Base-by-base conservation (phyloP, 1,139 yeast genomes). In the Wickerhamiella pararugosa region DNA sequence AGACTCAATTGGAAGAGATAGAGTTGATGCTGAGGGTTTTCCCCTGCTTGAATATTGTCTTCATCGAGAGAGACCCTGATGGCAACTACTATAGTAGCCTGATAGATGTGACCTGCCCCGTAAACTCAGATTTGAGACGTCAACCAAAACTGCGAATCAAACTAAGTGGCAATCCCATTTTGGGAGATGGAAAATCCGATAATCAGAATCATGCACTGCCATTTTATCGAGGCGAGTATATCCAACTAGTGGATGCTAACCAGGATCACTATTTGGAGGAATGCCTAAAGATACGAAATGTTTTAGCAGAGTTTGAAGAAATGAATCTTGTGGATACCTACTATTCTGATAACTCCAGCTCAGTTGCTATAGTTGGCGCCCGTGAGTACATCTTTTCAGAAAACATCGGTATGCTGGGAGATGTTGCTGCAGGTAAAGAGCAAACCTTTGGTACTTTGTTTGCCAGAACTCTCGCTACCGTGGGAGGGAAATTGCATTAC, bases 401-500 rank as follows among this genome's bases (percentile, higher is more conserved):
- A 56, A 79, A 79, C 51, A 73, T 79, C 44, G 95, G 95, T 5
- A 77, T 83, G 3, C 62, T 84, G 25, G 95, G 95, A 1, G 95
- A 84, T 59, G 78, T 84, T 44, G 94, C 95, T 1, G 95, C 95
- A 1, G 93, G 94, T 0, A 84, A 84, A 54, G 95, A 84, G 54
- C 94, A 84, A 56, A 84, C 95, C 0, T 84, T 84, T 65, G 94
- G 95, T 0, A 84, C 95, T 0, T 63, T 84, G 44, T 84, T 83
- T 65, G 87, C 94, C 0, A 66, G 95, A 50, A 81, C 94, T 0
- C 62, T 84, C 51, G 87, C 93, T 0, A 80, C 78, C 48, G 76
- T 84, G 49, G 94, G 94, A 0, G 94, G 92, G 0, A 84, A 84
- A 56, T 62, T 84, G 33, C 95, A 84, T 55, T 84, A 84, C 60